A percentile compares a stretch with the other conserved stretches of the same genome.
phyloP scores from a whole-genome alignment of 768 basidiomycete species.

The Suillus subluteus region DNA sequence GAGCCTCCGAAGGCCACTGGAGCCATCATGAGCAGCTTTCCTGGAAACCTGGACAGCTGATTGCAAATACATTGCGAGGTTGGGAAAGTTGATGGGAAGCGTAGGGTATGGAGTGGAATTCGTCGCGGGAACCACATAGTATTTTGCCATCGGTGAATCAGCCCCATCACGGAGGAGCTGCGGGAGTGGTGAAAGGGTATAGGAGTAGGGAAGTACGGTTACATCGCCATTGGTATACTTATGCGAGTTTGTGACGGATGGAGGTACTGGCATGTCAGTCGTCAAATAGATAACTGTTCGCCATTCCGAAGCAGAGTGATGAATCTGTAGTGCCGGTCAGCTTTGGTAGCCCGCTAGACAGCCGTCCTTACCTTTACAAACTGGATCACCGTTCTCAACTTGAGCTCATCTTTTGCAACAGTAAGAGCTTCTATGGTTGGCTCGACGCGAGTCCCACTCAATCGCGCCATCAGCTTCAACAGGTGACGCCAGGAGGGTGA shows the following conservation, averaged over 20 bases:
- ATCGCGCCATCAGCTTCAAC: slow-evolving; percentile 72
- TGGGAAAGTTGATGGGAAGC: slow-evolving; percentile 76
- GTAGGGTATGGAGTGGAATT: slow-evolving; percentile 63
- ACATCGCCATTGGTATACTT: slow-evolving; percentile 63
- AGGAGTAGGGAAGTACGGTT: slow-evolving; percentile 72
- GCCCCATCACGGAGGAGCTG: slow-evolving; percentile 64
- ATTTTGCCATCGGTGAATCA: slow-evolving; percentile 67
- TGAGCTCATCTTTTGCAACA: slow-evolving; percentile 53
- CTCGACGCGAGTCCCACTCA: slow-evolving; percentile 72
- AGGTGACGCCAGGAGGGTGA: slow-evolving; percentile 76
- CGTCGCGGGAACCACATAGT: slow-evolving; percentile 71
- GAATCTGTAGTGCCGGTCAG: slow-evolving; percentile 46
- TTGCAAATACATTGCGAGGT: slow-evolving; percentile 76
- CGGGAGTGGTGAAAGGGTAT: slow-evolving; percentile 61
- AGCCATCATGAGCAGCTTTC: slow-evolving; percentile 58
- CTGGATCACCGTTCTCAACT: slow-evolving; percentile 75
- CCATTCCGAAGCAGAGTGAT: slow-evolving; percentile 65
- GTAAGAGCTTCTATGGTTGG: slow-evolving; percentile 71
- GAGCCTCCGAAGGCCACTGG: slow-evolving; percentile 64
- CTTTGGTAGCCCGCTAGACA: slow-evolving; percentile 1
- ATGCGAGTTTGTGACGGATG: slow-evolving; percentile 43
- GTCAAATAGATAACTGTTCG: slow-evolving; percentile 78
- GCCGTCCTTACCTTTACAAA: slow-evolving; percentile 65
- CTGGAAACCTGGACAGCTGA: slow-evolving; percentile 72
- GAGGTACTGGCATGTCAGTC: slow-evolving; percentile 67